phyloP scores from a whole-genome alignment of 2,329 filamentous ascomycete genomes.

The Fusarium caatingaense region DNA sequence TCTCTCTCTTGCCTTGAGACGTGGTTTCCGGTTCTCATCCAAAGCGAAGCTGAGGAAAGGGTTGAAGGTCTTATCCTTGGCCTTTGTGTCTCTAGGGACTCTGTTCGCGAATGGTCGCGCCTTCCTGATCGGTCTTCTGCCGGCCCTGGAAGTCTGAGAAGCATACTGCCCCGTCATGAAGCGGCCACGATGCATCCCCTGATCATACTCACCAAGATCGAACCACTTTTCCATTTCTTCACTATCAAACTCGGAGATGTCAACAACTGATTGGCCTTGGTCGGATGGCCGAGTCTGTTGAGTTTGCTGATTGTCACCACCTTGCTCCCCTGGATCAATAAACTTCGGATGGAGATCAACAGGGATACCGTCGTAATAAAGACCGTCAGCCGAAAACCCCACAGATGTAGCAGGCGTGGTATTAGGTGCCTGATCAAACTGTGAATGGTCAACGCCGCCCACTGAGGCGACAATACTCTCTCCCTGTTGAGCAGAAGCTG shows the following conservation, averaged over 20 bases:
- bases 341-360: no score
- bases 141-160: neutral
- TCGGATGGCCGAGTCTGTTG: neutral
- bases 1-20: neutral
- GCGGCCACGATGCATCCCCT: neutral
- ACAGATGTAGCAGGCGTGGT: neutral
- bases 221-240: no score
- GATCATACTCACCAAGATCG: neutral
- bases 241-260: neutral
- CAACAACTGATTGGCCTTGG: neutral
- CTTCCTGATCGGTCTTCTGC: neutral
- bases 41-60: conserved; percentile 32
- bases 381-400: no score
- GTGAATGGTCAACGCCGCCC: neutral
- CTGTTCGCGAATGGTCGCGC: neutral
- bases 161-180: neutral
- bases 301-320: neutral
- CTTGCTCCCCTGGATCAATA: neutral
- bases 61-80: conserved; percentile 22
- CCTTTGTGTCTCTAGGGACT: neutral
- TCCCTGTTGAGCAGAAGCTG: neutral
- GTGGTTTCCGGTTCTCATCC: neutral
- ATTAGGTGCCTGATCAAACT: neutral
- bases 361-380: no score
- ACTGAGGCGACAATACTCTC: neutral